Conservation (phyloP, 2,329 filamentous ascomycete species). For the Colletotrichum viniferum region DNA sequence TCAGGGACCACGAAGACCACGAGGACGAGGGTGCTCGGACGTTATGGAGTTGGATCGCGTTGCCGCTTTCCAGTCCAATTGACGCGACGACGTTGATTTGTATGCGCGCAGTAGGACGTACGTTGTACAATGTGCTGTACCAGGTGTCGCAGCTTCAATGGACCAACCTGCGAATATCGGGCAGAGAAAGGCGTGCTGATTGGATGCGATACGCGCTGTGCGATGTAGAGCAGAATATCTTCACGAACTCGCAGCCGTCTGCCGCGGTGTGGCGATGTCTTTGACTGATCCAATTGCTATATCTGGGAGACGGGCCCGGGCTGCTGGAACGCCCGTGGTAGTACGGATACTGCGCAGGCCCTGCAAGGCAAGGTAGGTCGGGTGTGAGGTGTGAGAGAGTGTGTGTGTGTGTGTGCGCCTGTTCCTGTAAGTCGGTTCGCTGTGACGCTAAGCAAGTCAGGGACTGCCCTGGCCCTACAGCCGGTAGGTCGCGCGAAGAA, state of each 20-base stretch:
- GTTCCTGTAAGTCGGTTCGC: background rate
- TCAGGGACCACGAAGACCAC: constrained; percentile 2
- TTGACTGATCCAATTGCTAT: background rate
- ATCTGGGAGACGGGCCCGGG: constrained; percentile 10
- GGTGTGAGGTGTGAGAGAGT: background rate
- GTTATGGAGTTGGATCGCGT: background rate
- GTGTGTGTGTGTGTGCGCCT: background rate
- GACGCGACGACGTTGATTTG: background rate
- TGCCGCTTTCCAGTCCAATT: background rate
- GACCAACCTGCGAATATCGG: background rate
- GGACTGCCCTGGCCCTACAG: background rate
- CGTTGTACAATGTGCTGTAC: background rate
- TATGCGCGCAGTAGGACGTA: background rate
- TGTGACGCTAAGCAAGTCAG: background rate
- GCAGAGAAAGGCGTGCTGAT: background rate
- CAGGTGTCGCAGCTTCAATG: background rate
- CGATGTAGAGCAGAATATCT: constrained; percentile 2
- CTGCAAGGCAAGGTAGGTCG: background rate
- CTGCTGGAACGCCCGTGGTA: background rate
- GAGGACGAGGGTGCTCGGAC: background rate
- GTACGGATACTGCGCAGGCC: background rate
- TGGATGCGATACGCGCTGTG: constrained; percentile 19
- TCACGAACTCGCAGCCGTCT: background rate
- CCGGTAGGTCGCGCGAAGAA: background rate
- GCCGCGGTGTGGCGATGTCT: background rate